Conservation (phyloP, 2,329 filamentous ascomycete species). For the Alternaria sp. region DNA sequence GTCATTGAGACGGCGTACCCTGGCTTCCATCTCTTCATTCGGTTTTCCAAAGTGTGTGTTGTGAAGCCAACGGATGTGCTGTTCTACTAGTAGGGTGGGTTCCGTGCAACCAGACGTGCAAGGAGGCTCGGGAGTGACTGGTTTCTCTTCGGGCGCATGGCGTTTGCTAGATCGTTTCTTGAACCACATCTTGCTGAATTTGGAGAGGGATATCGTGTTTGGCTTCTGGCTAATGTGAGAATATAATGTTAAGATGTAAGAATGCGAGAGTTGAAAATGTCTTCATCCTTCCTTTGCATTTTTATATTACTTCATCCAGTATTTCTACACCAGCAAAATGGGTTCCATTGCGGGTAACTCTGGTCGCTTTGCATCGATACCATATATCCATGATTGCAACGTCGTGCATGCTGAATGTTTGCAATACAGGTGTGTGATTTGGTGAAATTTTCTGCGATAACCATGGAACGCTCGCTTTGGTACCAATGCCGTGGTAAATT, state of each 20-base stretch:
- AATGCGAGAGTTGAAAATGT: background rate
- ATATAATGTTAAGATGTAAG: background rate
- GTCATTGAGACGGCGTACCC: background rate
- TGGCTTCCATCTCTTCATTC: background rate
- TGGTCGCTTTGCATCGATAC: background rate
- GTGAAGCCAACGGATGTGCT: background rate
- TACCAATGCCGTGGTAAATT: background rate
- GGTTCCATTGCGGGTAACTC: background rate
- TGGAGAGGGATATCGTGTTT: background rate
- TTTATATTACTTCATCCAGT: background rate
- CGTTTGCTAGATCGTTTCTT: background rate
- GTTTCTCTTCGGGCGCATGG: background rate
- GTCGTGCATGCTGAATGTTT: background rate
- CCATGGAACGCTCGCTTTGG: background rate
- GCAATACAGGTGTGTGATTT: background rate
- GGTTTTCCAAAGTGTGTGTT: background rate
- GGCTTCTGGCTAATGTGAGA: background rate
- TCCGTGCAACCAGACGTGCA: background rate
- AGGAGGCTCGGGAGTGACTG: background rate
- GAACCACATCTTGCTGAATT: background rate
- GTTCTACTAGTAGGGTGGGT: background rate
- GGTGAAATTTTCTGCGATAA: too few species aligned
- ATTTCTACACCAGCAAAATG: background rate
- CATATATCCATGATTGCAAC: too few species aligned
- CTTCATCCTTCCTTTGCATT: background rate